Evolutionary conservation across 345 rosid species (phyloP).

Genomic region (Erucastrum elatum): DNA sequence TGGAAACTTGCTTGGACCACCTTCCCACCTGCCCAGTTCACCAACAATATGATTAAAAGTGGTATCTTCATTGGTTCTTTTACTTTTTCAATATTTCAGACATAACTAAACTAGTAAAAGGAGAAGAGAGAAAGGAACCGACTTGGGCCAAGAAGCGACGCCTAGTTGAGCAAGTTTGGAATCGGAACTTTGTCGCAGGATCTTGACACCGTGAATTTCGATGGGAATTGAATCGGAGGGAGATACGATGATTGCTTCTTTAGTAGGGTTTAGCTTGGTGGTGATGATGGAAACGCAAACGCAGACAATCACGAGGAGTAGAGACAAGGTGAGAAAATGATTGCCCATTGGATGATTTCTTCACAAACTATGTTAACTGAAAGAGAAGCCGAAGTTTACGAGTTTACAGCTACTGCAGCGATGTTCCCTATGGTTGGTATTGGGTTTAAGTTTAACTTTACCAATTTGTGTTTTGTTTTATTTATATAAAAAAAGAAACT

Average conservation of each 20-base stretch:
- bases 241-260: constrained; percentile 24
- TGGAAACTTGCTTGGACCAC: constrained; percentile 37
- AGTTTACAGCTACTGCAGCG: background rate
- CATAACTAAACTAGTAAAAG: background rate
- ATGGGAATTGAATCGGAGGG: constrained; percentile 7
- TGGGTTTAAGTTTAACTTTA: no score
- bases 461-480: no score
- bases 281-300: constrained; percentile 33
- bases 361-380: background rate
- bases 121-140: constrained; percentile 11
- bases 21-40: constrained; percentile 36
- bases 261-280: constrained; percentile 28
- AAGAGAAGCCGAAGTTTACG: background rate
- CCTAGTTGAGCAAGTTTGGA: constrained; percentile 34
- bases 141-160: constrained; percentile 41
- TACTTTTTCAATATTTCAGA: background rate
- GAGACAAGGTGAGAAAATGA: constrained; percentile 1
- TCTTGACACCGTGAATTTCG: constrained; percentile 38
- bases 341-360: constrained; percentile 28
- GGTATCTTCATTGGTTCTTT: no score
- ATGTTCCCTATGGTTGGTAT: no score
- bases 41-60: no score
- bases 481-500: no score
- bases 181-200: constrained; percentile 20
- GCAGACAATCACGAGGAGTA: constrained; percentile 33